Percentiles rank a stretch among this genome's conserved stretches.
Evolutionary conservation across 2,329 filamentous ascomycete genomes (phyloP).

Genomic region (Claviceps monticola): DNA sequence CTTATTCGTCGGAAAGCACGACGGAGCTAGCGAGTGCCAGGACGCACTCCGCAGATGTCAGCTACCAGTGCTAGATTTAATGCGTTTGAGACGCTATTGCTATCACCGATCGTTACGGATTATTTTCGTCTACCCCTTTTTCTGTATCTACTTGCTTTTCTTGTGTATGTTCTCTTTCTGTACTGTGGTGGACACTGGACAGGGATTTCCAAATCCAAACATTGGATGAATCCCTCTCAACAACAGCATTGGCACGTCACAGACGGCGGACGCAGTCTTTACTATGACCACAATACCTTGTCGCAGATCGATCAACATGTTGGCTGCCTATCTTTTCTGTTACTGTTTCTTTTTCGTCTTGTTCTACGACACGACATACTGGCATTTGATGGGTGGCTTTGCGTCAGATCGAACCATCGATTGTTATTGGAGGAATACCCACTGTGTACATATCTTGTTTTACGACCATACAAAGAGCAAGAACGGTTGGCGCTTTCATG

Average conservation of each 20-base stretch:
- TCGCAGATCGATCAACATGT: neutral
- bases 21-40: conserved; percentile 31
- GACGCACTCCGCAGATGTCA: conserved; percentile 21
- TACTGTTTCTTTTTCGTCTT: neutral
- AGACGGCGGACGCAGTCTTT: neutral
- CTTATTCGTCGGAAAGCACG: conserved; percentile 36
- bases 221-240: neutral
- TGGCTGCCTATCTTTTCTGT: neutral
- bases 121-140: neutral
- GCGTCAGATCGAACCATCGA: neutral
- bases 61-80: neutral
- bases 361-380: neutral
- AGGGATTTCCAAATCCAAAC: neutral
- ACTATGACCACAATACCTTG: neutral
- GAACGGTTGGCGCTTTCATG: too few species aligned
- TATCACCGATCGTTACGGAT: neutral
- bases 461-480: too few species aligned
- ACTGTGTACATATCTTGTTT: too few species aligned
- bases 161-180: neutral
- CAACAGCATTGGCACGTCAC: neutral
- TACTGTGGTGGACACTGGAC: neutral
- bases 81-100: neutral
- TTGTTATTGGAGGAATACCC: too few species aligned
- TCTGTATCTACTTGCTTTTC: neutral
- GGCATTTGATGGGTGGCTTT: neutral